A percentile compares a stretch with the other conserved stretches of the same genome.
Conservation (phyloP, 2,329 filamentous ascomycete genomes). For the Chaetomium sp. region DNA sequence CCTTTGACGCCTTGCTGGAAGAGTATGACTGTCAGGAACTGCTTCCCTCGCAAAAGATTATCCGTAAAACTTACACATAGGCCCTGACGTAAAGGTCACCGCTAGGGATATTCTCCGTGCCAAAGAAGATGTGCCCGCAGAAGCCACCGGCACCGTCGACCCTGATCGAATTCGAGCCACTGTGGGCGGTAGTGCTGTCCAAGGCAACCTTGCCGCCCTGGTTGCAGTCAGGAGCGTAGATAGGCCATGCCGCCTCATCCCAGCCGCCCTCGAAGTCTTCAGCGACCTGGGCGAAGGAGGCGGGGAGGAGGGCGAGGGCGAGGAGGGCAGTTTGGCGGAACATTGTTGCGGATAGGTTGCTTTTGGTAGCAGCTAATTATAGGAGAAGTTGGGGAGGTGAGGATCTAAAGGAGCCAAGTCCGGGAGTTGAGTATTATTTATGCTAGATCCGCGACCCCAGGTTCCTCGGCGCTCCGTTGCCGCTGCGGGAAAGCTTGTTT, state of each 20-base stretch:
- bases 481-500: conserved; percentile 9
- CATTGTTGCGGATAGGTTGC: conserved; percentile 8
- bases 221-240: conserved; percentile 61
- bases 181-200: conserved; percentile 59
- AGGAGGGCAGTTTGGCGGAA: conserved; percentile 35
- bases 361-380: background rate
- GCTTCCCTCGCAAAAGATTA: no score
- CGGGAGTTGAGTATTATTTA: background rate
- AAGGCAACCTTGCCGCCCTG: conserved; percentile 60
- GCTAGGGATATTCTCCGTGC: conserved; percentile 56
- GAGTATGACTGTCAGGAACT: background rate
- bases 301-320: conserved; percentile 50
- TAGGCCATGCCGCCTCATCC: conserved; percentile 60
- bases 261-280: conserved; percentile 61
- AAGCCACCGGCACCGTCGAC: conserved; percentile 58
- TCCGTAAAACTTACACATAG: conserved; percentile 54
- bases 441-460: background rate
- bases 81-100: conserved; percentile 61
- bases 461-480: conserved; percentile 2
- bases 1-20: conserved; percentile 55
- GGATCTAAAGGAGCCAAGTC: background rate
- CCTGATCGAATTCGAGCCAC: conserved; percentile 56
- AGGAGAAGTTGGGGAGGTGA: background rate
- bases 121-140: conserved; percentile 64
- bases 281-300: conserved; percentile 55